A percentile compares a stretch with the other conserved stretches of the same genome.
phyloP scores from a whole-genome alignment of 2,329 filamentous ascomycete genomes.

The Dothistroma pini region DNA sequence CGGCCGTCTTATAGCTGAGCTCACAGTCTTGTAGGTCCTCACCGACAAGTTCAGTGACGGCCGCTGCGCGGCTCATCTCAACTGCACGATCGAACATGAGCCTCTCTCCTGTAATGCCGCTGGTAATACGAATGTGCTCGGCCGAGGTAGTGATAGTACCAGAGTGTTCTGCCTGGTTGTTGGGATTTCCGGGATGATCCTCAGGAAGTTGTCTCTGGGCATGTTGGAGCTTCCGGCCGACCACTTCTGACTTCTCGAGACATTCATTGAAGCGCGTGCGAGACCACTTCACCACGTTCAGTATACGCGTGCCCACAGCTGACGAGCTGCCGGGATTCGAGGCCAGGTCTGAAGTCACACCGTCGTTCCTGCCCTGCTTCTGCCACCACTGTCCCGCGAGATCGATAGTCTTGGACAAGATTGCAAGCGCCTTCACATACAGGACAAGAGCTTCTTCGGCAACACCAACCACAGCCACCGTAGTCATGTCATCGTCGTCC shows the following conservation, averaged over 20 bases:
- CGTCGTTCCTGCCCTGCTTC: slow-evolving; percentile 51
- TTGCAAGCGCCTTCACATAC: slow-evolving; percentile 88
- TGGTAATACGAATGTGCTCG: slow-evolving; percentile 78
- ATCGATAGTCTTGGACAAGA: slow-evolving; percentile 93
- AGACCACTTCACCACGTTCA: slow-evolving; percentile 93
- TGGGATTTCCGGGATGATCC: slow-evolving; percentile 82
- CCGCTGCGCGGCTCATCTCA: slow-evolving; percentile 92
- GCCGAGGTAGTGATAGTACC: slow-evolving; percentile 58
- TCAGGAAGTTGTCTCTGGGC: slow-evolving; percentile 78
- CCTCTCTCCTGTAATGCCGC: slow-evolving; percentile 90
- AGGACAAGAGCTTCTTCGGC: slow-evolving; percentile 94
- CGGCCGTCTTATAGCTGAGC: slow-evolving; percentile 87
- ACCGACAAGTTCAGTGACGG: slow-evolving; percentile 92
- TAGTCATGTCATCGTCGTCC: slow-evolving; percentile 66
- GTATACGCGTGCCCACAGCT: slow-evolving; percentile 59
- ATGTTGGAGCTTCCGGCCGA: slow-evolving; percentile 81
- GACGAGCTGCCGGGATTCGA: slow-evolving; percentile 15
- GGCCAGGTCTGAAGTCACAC: slow-evolving; percentile 39
- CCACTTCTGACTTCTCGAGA: slow-evolving; percentile 90
- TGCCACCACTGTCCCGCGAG: slow-evolving; percentile 89
- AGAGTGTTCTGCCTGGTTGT: slow-evolving; percentile 62
- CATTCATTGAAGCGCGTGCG: slow-evolving; percentile 94
- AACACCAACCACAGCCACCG: slow-evolving; percentile 78
- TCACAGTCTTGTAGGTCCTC: slow-evolving; percentile 85
- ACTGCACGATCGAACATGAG: slow-evolving; percentile 97